These are phyloP conservation scores for Ceratocystis papillata DNA, from an alignment of 2,329 filamentous ascomycete genomes.

Conservation along the genomic window DNA sequence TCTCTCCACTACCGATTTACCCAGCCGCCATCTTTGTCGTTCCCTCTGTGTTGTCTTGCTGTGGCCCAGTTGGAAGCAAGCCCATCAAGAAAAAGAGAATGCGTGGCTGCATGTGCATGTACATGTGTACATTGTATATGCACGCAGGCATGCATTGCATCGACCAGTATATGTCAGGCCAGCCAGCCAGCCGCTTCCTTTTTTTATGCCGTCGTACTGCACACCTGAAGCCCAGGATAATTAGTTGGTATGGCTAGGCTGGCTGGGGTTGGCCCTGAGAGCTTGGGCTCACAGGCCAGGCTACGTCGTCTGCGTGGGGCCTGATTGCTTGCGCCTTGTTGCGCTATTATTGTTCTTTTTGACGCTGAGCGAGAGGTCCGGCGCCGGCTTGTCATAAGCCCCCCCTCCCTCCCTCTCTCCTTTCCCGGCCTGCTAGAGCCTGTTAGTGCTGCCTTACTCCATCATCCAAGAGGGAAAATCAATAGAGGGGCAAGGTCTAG, in stretches of 20 bases:
- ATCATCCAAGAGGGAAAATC: neutral
- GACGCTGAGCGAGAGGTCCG: neutral
- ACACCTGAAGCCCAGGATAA: neutral
- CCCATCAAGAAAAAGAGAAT: neutral
- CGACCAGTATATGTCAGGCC: neutral
- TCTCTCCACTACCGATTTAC: neutral
- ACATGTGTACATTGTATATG: neutral
- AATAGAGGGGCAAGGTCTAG: too few relatives aligned
- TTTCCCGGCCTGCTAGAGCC: too few relatives aligned
- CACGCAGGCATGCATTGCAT: slow-evolving; percentile 8
- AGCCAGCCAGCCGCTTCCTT: neutral
- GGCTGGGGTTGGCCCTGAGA: neutral
- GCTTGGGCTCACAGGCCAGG: neutral
- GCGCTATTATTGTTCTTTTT: slow-evolving; percentile 6
- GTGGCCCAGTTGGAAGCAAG: too few relatives aligned
- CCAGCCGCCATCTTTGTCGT: neutral
- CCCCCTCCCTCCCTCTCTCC: too few relatives aligned
- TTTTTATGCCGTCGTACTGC: neutral
- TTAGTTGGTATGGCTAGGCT: neutral
- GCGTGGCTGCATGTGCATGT: slow-evolving; percentile 1
- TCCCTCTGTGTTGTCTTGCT: neutral
- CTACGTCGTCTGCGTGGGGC: neutral
- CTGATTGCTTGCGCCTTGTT: slow-evolving; percentile 3
- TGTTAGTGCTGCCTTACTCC: neutral
- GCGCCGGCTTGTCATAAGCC: neutral